phyloP scores from a whole-genome alignment of 805 yeast species.

The Candida maesae region DNA sequence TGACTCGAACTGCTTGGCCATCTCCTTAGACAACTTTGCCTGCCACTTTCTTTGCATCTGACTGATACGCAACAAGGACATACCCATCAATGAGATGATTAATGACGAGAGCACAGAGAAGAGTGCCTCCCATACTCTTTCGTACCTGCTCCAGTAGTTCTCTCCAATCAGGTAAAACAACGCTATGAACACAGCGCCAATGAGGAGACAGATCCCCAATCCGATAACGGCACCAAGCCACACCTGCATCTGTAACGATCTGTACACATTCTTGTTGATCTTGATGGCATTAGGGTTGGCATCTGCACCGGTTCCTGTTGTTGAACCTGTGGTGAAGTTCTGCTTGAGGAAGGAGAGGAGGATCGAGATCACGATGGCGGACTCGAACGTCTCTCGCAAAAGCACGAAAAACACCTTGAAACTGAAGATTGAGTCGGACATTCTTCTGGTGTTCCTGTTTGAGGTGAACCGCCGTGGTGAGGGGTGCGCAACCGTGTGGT shows the following conservation, averaged over 20 bases:
- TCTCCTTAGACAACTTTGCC: constrained; percentile 62
- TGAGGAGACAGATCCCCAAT: constrained; percentile 58
- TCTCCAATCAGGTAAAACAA: constrained; percentile 78
- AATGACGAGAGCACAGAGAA: constrained; percentile 75
- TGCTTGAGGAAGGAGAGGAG: constrained; percentile 88
- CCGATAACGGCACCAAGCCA: constrained; percentile 84
- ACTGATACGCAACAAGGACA: constrained; percentile 76
- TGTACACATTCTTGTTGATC: constrained; percentile 34
- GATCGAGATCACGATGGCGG: constrained; percentile 87
- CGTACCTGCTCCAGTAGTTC: constrained; percentile 84
- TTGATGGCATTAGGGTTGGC: constrained; percentile 18
- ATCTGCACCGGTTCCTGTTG: neutral
- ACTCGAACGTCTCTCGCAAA: constrained; percentile 91
- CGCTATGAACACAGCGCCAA: constrained; percentile 69
- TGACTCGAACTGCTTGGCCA: constrained; percentile 31
- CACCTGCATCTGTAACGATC: constrained; percentile 58
- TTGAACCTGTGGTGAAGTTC: constrained; percentile 51
- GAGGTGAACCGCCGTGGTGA: neutral
- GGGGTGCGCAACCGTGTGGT: no score
- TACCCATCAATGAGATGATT: constrained; percentile 83
- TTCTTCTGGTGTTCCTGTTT: neutral
- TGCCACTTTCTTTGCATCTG: constrained; percentile 83
- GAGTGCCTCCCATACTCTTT: constrained; percentile 86
- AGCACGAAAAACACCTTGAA: constrained; percentile 76
- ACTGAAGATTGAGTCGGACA: constrained; percentile 28